Base-by-base conservation (phyloP, 2,329 filamentous ascomycete genomes). In the Monosporascus ibericus region DNA sequence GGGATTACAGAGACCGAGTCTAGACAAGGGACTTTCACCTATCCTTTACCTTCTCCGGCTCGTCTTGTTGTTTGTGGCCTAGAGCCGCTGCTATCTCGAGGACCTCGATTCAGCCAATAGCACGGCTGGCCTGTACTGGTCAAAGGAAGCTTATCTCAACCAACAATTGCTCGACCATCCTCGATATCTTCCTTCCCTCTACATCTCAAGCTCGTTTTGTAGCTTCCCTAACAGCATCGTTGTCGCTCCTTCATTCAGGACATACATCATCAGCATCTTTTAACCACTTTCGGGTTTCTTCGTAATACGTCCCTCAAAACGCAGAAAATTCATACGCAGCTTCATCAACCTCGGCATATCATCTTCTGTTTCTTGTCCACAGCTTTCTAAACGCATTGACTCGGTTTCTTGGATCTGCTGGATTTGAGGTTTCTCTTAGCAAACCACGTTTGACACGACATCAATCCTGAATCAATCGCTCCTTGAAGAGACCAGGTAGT, bases 401-500 rank as follows among this genome's bases (percentile, higher is more conserved):
- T 55, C 57, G 58, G 56, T 51, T 57, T 66, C 58, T 63, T 60
- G 60, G 62, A 60, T 62, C 63, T 52, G 55, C 57, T 59, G 56
- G 58, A 63, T 62, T 25, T 53, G 39, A 44, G 52, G 59, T 50
- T 57, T 55, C 59, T 62, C 58, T 61, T 60, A 61, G 58, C 65
- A 60, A 60, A 60, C 52, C 57, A 59, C 64, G 63, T 64, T 68
- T 64, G 65, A 68, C 61, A 66, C 64, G 61, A 18, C 44, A 36
- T 25, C 34, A 51, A 58, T 52, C 55, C 44, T 48, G 52, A 55
- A 51, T 55, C 49, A 52, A 34, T 56, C 58, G 56, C 50, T 54
- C 48, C 24, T 52, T 34, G 55, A 57, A 55, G 54, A 53, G 53
- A 58, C 48, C 56, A 54, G 57, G 55, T 53, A 37, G 49, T 50